Conservation (phyloP, 108 stramenopile species). For the Cyclostephanos invisitatus region DNA sequence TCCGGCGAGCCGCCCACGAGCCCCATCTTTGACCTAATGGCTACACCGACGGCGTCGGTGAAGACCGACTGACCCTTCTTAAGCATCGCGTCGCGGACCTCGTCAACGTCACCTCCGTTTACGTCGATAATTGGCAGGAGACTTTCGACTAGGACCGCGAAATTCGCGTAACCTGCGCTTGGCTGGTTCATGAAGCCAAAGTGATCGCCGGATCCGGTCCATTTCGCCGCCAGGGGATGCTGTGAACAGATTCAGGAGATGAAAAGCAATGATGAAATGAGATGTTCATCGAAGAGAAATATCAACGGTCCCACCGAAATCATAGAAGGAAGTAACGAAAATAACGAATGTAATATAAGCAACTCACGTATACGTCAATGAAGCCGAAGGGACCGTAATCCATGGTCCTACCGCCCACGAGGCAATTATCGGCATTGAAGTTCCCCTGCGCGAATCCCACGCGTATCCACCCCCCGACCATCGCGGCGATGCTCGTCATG, state of each 20-base stretch:
- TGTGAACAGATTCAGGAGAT: conserved; percentile 35
- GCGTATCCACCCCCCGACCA: conserved; percentile 88
- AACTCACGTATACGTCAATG: conserved; percentile 72
- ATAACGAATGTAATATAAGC: neutral
- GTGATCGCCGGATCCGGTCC: conserved; percentile 81
- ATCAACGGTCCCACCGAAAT: neutral
- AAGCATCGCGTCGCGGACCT: conserved; percentile 40
- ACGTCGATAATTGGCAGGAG: conserved; percentile 77
- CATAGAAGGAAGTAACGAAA: neutral
- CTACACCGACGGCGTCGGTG: conserved; percentile 48
- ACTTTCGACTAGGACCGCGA: conserved; percentile 70
- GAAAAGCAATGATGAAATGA: neutral
- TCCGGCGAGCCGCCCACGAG: conserved; percentile 42
- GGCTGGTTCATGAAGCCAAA: conserved; percentile 94
- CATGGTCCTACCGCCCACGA: conserved; percentile 79
- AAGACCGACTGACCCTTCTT: conserved; percentile 60
- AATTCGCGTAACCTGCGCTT: conserved; percentile 81
- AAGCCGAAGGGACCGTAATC: conserved; percentile 94
- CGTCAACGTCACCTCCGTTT: conserved; percentile 42
- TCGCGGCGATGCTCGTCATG: conserved; percentile 58
- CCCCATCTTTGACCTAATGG: conserved; percentile 68
- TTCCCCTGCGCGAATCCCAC: conserved; percentile 96
- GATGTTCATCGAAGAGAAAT: neutral
- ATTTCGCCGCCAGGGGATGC: conserved; percentile 85
- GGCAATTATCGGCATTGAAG: conserved; percentile 94